phyloP scores from a whole-genome alignment of 2,329 filamentous ascomycete genomes.

The Teratosphaeria zuluensis region DNA sequence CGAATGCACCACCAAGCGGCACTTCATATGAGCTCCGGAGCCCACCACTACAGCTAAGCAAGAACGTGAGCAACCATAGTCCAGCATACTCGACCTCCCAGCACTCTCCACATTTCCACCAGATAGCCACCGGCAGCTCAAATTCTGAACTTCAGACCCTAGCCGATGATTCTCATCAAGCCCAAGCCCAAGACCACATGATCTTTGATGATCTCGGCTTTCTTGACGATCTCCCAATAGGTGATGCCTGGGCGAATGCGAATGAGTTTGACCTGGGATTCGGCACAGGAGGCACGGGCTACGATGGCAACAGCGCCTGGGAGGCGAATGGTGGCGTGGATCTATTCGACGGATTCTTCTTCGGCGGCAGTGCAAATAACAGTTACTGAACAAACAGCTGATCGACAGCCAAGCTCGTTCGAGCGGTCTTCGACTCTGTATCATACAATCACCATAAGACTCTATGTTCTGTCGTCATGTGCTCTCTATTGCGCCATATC shows the following conservation, averaged over 20 bases:
- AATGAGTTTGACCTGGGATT: constrained; percentile 50
- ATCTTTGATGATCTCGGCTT: constrained; percentile 44
- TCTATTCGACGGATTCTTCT: constrained; percentile 63
- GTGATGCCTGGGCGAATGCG: constrained; percentile 29
- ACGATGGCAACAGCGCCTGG: constrained; percentile 36
- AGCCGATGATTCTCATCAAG: too few species aligned
- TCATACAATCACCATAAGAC: background rate
- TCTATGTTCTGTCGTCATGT: background rate
- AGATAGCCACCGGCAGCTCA: background rate
- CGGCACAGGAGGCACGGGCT: constrained; percentile 19
- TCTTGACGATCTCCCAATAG: constrained; percentile 40
- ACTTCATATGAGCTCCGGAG: constrained; percentile 7
- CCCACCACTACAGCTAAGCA: constrained; percentile 14
- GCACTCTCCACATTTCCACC: background rate
- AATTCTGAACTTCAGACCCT: background rate
- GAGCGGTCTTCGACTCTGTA: background rate
- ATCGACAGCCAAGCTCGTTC: background rate
- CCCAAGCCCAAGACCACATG: constrained; percentile 12
- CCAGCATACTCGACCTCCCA: background rate
- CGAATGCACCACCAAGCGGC: constrained; percentile 13
- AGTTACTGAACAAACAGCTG: constrained; percentile 23
- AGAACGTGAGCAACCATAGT: constrained; percentile 5
- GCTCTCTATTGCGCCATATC: background rate
- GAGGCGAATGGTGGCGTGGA: constrained; percentile 39
- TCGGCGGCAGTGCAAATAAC: constrained; percentile 33